Conservation (phyloP, 31 red algal species). For the Asparagopsis taxiformis region DNA sequence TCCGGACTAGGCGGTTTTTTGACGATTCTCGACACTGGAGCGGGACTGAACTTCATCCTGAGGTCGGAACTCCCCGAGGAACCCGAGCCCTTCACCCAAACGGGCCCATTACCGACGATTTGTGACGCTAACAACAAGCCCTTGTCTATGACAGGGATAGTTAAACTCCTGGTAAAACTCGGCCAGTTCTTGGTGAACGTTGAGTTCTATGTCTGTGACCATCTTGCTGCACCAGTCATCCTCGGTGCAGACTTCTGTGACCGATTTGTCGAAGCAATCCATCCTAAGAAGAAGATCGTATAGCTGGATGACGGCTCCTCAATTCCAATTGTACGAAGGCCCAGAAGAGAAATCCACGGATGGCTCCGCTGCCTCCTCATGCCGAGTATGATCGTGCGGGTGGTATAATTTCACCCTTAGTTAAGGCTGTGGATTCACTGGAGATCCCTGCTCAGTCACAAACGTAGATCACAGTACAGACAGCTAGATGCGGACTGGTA, state of each 20-base stretch:
- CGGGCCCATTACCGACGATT: slow-evolving; percentile 17
- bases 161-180: neutral
- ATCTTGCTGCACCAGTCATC: slow-evolving; percentile 9
- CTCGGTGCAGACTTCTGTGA: slow-evolving; percentile 28
- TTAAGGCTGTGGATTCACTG: slow-evolving; percentile 4
- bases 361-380: neutral
- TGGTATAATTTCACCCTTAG: slow-evolving; percentile 1
- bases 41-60: slow-evolving; percentile 15
- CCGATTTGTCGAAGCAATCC: slow-evolving; percentile 19
- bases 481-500: neutral
- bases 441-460: neutral
- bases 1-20: neutral
- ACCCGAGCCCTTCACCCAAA: neutral
- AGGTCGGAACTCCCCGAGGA: neutral
- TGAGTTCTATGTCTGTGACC: slow-evolving; percentile 27
- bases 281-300: neutral
- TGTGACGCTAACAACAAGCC: slow-evolving; percentile 19
- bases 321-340: slow-evolving; percentile 17
- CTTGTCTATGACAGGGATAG: neutral
- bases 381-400: neutral
- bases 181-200: neutral
- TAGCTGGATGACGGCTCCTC: slow-evolving; percentile 17
- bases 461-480: neutral
- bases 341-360: neutral
- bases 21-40: slow-evolving; percentile 20